Evolutionary conservation across 2,329 filamentous ascomycete genomes (phyloP).

Genomic region (Colletotrichum cordylinicola): DNA sequence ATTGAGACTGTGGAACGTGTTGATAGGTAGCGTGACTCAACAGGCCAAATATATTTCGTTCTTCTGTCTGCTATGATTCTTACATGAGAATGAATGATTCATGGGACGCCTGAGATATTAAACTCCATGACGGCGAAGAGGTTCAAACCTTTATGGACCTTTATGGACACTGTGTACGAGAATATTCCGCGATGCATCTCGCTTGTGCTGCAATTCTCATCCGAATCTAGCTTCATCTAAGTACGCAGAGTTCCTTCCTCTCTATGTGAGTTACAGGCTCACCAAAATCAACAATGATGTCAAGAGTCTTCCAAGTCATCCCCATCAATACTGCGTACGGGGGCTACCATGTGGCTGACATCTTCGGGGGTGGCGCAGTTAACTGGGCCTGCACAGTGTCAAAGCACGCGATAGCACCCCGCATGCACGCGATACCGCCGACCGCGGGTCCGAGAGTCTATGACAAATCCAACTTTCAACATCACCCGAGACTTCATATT

Average conservation of each 20-base stretch:
- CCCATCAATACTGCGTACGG: neutral
- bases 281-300: neutral
- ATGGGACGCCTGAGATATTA: neutral
- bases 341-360: neutral
- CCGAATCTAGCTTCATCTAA: neutral
- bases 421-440: constrained; percentile 18
- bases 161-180: neutral
- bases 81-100: neutral
- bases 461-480: neutral
- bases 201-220: neutral
- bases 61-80: neutral
- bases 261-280: neutral
- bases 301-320: neutral
- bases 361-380: neutral
- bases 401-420: constrained; percentile 21
- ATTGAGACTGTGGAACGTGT: neutral
- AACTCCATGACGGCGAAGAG: neutral
- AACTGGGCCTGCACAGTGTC: neutral
- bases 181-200: neutral
- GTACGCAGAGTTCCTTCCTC: neutral
- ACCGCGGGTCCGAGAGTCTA: constrained; percentile 6
- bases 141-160: neutral
- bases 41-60: neutral
- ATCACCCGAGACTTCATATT: neutral
- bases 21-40: neutral